Evolutionary conservation across 2,329 filamentous ascomycete genomes (phyloP).

Genomic region (Botrytis fragariae): DNA sequence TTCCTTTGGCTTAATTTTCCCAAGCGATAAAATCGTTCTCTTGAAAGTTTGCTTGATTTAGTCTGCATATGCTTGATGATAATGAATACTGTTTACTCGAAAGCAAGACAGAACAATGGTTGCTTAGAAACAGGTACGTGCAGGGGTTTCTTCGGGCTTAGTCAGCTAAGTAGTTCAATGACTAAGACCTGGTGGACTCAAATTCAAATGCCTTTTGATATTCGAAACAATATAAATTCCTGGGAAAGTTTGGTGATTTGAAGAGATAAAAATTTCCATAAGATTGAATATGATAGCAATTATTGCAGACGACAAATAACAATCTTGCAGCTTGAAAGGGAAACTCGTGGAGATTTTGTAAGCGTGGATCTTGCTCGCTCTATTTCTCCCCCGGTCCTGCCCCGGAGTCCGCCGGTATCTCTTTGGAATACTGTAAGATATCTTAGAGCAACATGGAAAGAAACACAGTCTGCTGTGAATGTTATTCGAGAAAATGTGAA

Average conservation of each 20-base stretch:
- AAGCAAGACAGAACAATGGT: neutral
- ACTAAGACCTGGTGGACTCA: too few species aligned
- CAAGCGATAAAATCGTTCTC: neutral
- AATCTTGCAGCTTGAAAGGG: neutral
- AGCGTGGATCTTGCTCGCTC: neutral
- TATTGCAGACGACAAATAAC: neutral
- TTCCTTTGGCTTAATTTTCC: neutral
- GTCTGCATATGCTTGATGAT: neutral
- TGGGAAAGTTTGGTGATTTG: neutral
- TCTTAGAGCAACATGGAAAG: neutral
- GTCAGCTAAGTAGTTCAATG: neutral
- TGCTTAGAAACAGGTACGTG: neutral
- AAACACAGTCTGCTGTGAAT: neutral
- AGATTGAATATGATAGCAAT: neutral
- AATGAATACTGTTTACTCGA: neutral
- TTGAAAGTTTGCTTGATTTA: neutral
- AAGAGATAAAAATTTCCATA: neutral
- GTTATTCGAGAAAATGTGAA: rapidly evolving
- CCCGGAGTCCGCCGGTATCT: neutral
- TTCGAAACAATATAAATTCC: neutral
- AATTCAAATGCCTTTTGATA: neutral
- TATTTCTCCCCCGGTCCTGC: too few species aligned
- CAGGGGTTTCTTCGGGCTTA: neutral
- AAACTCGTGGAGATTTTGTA: neutral
- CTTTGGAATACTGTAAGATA: neutral